Base-by-base conservation (phyloP, 73 alveolate species). In the Urostyla sp. region DNA sequence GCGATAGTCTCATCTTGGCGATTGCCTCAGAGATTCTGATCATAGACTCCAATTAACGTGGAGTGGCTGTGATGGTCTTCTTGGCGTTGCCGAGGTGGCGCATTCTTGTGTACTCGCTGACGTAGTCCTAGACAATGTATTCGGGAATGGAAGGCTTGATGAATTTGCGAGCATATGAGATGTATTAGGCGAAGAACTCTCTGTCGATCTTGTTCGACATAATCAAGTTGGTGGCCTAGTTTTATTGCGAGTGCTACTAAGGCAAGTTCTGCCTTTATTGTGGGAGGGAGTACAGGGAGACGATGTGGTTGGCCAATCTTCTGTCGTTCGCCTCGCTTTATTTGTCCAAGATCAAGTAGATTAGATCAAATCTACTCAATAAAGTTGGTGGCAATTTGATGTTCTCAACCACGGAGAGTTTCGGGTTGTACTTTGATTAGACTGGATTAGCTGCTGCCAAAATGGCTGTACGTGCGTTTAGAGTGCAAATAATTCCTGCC, bases 361-460 rank as follows among this genome's bases (percentile, higher is more conserved):
- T 98, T 73, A 98, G 74, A 89, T 98, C 99, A 73, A 98, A 98
- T 66, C 99, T 82, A 28, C 99, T 90, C 86, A 98, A 89, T 43
- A 98, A 83, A 32, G 99, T 92, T 35, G 99, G 99, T 26, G 99
- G 99, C 44, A 97, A 88, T 53, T 92, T 90, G 54, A 97, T 97
- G 90, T 97, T 97, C 66, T 95, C 97, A 27, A 97, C 98, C 32
- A 97, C 99, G 34, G 99, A 96, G 73, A 95, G 87, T 93, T 96
- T 94, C 35, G 92, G 92, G 49, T 89, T 80, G 45, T 84, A 84
- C 56, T 90, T 90, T 21, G 96, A 91, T 63, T 79, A 82, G 0
- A 90, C 89, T 0, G 99, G 99, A 61, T 98, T 98, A 6, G 99
- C 99, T 50, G 98, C 98, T 40, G 99, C 99, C 48, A 98, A 88